phyloP scores from a whole-genome alignment of 495 filamentous ascomycete species.

The Hypoxylon fragiforme region DNA sequence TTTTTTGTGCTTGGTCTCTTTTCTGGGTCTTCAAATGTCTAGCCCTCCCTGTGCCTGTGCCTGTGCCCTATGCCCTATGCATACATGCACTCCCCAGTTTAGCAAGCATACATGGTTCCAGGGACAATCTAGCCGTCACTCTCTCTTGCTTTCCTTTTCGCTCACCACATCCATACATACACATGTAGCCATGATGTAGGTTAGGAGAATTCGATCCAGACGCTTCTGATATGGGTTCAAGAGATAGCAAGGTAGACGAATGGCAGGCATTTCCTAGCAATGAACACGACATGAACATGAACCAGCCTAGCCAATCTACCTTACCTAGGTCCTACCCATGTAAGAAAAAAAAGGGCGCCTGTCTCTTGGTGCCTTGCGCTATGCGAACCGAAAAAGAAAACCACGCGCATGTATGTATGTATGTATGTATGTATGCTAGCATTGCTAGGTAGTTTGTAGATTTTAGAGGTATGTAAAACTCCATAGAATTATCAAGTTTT shows the following conservation, averaged over 20 bases:
- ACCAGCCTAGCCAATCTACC: too few relatives aligned
- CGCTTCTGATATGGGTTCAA: conserved; percentile 8
- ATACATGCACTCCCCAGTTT: too few relatives aligned
- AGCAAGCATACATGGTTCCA: too few relatives aligned
- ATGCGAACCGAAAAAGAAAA: conserved; percentile 29
- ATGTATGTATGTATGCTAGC: too few relatives aligned
- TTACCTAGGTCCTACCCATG: too few relatives aligned
- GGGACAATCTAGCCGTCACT: too few relatives aligned
- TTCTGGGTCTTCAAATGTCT: too few relatives aligned
- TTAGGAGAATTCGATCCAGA: conserved; percentile 22
- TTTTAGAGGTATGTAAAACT: too few relatives aligned
- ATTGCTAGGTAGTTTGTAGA: too few relatives aligned
- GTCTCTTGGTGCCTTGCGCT: conserved; percentile 34
- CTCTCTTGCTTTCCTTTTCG: too few relatives aligned
- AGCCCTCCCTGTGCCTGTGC: conserved; percentile 8
- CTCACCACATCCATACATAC: background rate
- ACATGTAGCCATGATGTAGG: conserved; percentile 27
- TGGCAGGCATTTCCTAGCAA: conserved; percentile 5
- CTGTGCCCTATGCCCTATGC: too few relatives aligned
- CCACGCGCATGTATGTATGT: conserved; percentile 15
- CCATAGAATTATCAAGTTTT: conserved; percentile 28
- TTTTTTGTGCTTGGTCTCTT: too few relatives aligned
- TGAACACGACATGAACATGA: conserved; percentile 15
- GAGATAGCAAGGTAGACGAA: conserved; percentile 17
- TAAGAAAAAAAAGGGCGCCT: conserved; percentile 25